Percentiles rank a stretch among this genome's conserved stretches.
These are phyloP conservation scores for Agastache rugosa DNA, from an alignment of 257 asterid species.

Conservation along the genomic window DNA sequence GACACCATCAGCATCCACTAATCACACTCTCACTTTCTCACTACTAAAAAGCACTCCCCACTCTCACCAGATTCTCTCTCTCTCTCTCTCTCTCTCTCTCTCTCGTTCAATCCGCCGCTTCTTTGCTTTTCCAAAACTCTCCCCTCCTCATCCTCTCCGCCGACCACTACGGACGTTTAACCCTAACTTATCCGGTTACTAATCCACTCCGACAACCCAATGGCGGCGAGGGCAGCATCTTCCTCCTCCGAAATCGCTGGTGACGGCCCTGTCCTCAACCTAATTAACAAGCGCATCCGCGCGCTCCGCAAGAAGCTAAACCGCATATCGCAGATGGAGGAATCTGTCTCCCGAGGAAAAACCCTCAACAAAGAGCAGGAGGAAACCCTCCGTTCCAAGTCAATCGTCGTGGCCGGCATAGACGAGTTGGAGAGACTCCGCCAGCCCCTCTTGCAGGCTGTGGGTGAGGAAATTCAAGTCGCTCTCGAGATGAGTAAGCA, in stretches of 20 bases:
- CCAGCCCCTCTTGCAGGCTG: slow-evolving; percentile 64
- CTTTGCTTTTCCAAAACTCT: neutral
- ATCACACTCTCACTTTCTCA: no score
- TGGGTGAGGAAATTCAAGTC: slow-evolving; percentile 60
- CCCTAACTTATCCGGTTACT: neutral
- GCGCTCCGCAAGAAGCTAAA: slow-evolving; percentile 73
- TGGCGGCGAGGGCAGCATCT: slow-evolving; percentile 44
- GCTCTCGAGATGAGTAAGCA: slow-evolving; percentile 40
- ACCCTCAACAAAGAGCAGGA: slow-evolving; percentile 80
- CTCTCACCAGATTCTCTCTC: neutral
- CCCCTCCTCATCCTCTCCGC: slow-evolving; percentile 33
- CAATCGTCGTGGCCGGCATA: slow-evolving; percentile 58
- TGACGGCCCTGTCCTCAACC: slow-evolving; percentile 73
- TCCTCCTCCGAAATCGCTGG: slow-evolving; percentile 41
- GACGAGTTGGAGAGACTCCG: slow-evolving; percentile 84
- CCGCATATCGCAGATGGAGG: slow-evolving; percentile 84
- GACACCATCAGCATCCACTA: neutral
- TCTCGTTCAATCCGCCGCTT: slow-evolving; percentile 29
- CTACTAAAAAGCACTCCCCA: neutral
- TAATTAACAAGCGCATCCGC: slow-evolving; percentile 85
- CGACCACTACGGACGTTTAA: slow-evolving; percentile 46
- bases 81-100: slow-evolving; percentile 2
- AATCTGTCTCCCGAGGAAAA: slow-evolving; percentile 68
- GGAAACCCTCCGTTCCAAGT: slow-evolving; percentile 75
- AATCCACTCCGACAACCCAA: slow-evolving; percentile 19